Conservation (phyloP, 2,329 filamentous ascomycete species). For the Aspergillus udagawae region DNA sequence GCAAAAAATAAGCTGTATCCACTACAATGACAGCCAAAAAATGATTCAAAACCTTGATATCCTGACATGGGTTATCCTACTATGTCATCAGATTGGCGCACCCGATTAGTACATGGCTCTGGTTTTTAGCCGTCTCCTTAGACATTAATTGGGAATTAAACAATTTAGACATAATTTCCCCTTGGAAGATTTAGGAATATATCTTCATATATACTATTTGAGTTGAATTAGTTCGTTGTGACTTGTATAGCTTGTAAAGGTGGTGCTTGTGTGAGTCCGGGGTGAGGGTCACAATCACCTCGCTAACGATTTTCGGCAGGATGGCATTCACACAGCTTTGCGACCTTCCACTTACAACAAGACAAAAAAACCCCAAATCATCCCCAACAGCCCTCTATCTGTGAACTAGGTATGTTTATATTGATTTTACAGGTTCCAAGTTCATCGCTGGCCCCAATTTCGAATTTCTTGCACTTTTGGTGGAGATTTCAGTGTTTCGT, state of each 20-base stretch:
- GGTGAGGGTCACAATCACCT: slow-evolving; percentile 31
- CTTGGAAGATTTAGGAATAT: background rate
- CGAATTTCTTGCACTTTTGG: slow-evolving; percentile 20
- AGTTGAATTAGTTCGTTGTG: slow-evolving; percentile 4
- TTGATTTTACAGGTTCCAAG: slow-evolving; percentile 15
- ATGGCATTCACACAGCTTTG: slow-evolving; percentile 38
- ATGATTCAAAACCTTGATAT: slow-evolving; percentile 43
- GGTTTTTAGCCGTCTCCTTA: background rate
- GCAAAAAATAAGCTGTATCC: slow-evolving; percentile 38
- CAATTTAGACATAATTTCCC: background rate
- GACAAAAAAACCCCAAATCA: slow-evolving; percentile 35
- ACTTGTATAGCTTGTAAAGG: slow-evolving; percentile 11
- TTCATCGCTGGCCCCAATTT: slow-evolving; percentile 19
- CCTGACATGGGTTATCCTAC: slow-evolving; percentile 19
- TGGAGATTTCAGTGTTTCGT: slow-evolving; percentile 17
- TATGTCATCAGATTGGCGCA: background rate
- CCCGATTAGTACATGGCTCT: background rate
- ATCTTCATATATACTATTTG: background rate
- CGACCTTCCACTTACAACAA: slow-evolving; percentile 32
- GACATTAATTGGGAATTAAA: background rate
- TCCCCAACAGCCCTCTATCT: slow-evolving; percentile 32
- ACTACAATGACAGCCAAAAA: slow-evolving; percentile 41
- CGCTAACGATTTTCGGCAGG: slow-evolving; percentile 44
- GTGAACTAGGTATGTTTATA: slow-evolving; percentile 33
- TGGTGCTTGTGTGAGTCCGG: slow-evolving; percentile 30